Evolutionary conservation across 1,284 basidiomycete genomes (phyloP).

Genomic region (Apiotrichum brassicae): DNA sequence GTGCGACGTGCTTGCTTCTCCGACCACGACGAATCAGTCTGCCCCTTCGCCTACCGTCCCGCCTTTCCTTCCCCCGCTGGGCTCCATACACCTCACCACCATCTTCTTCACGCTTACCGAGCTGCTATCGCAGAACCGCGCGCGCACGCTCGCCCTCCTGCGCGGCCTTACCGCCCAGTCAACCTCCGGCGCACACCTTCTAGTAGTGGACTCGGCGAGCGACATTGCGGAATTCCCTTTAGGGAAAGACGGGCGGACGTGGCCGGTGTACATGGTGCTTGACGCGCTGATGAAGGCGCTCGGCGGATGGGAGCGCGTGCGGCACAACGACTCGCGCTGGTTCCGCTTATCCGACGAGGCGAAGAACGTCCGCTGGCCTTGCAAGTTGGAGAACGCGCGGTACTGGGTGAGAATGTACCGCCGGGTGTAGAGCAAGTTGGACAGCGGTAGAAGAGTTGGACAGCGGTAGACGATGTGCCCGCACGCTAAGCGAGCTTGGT

Average conservation of each 20-base stretch:
- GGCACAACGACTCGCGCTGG: slow-evolving; percentile 42
- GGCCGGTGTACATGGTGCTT: slow-evolving; percentile 40
- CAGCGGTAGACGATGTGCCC: no score
- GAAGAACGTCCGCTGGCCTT: slow-evolving; percentile 33
- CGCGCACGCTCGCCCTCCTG: slow-evolving; percentile 43
- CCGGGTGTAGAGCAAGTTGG: no score
- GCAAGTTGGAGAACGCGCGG: slow-evolving; percentile 48
- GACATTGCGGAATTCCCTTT: slow-evolving; percentile 41
- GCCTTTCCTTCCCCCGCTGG: slow-evolving; percentile 5
- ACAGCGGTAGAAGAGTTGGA: no score
- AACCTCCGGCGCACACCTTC: slow-evolving; percentile 43
- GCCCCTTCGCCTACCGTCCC: neutral
- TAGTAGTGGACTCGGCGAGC: slow-evolving; percentile 46
- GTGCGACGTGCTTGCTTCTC: slow-evolving; percentile 29
- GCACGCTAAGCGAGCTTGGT: no score
- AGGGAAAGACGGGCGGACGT: slow-evolving; percentile 33
- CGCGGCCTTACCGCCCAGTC: slow-evolving; percentile 34
- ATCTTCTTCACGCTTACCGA: slow-evolving; percentile 49
- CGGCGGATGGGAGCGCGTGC: slow-evolving; percentile 34
- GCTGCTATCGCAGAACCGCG: slow-evolving; percentile 45
- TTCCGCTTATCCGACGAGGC: slow-evolving; percentile 38
- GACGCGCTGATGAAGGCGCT: slow-evolving; percentile 24
- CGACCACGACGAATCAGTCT: neutral
- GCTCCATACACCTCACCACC: slow-evolving; percentile 40
- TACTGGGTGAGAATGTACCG: slow-evolving; percentile 46